A percentile compares a stretch with the other conserved stretches of the same genome.
Conservation (phyloP, 2,329 filamentous ascomycete genomes). For the Paecilomyces sp. region DNA sequence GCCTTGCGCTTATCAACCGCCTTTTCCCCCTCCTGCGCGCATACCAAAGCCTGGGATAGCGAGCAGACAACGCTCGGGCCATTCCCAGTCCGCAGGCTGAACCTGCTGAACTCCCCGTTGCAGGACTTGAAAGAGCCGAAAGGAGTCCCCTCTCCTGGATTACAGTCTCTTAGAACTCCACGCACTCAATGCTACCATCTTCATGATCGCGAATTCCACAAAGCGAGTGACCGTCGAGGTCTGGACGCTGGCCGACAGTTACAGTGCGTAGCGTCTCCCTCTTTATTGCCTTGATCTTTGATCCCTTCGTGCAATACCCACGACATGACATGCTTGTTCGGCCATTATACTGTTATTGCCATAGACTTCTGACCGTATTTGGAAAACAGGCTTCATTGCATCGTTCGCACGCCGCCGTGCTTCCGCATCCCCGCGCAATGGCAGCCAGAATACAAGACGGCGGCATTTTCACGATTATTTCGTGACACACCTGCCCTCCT, state of each 20-base stretch:
- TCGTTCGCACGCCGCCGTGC: conserved; percentile 21
- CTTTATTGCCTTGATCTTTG: neutral
- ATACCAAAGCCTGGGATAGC: neutral
- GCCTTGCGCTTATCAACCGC: neutral
- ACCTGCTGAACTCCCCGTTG: neutral
- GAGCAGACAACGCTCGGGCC: neutral
- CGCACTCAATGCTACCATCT: conserved; percentile 19
- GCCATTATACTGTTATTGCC: neutral
- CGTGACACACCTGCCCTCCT: conserved; percentile 89
- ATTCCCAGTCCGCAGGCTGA: neutral
- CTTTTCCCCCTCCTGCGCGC: neutral
- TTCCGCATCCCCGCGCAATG: conserved; percentile 11
- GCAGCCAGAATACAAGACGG: conserved; percentile 17
- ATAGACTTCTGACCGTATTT: conserved; percentile 7
- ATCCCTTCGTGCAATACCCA: conserved; percentile 10
- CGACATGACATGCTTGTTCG: conserved; percentile 2
- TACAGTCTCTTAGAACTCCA: neutral
- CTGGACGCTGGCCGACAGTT: conserved; percentile 31
- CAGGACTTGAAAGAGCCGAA: neutral
- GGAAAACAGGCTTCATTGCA: conserved; percentile 25
- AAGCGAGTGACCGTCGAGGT: conserved; percentile 32
- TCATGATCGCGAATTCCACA: conserved; percentile 32
- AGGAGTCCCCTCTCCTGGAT: neutral
- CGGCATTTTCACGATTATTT: conserved; percentile 89
- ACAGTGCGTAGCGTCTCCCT: conserved; percentile 21